A percentile compares a stretch with the other conserved stretches of the same genome.
Conservation (phyloP, 352 stramenopile species). For the Phytophthora sp. region DNA sequence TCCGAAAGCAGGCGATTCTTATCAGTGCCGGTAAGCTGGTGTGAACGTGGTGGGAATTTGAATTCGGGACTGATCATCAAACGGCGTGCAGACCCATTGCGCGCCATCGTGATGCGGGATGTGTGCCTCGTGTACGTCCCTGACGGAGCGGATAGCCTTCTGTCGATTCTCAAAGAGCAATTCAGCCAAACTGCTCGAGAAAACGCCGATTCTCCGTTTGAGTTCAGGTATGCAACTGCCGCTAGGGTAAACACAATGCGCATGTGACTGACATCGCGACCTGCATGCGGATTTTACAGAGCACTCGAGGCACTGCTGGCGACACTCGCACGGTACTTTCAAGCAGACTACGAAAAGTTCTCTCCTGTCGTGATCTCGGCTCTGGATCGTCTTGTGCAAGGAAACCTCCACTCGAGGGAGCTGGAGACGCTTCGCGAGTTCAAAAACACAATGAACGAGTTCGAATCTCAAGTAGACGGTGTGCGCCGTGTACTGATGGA, state of each 20-base stretch:
- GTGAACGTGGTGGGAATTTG: too few relatives aligned
- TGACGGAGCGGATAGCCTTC: constrained; percentile 59
- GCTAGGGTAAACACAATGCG: too few relatives aligned
- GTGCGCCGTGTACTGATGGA: constrained; percentile 70
- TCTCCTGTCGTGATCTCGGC: constrained; percentile 48
- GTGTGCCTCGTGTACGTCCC: constrained; percentile 65
- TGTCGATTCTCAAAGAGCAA: constrained; percentile 70
- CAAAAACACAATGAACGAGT: constrained; percentile 78
- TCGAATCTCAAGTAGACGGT: constrained; percentile 69
- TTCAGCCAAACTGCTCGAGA: constrained; percentile 59
- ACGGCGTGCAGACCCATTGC: constrained; percentile 54
- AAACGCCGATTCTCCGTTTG: constrained; percentile 62
- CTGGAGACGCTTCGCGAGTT: constrained; percentile 68
- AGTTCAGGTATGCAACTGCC: constrained; percentile 60
- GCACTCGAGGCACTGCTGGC: constrained; percentile 64
- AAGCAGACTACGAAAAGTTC: constrained; percentile 56
- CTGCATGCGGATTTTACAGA: constrained; percentile 26
- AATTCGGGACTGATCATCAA: constrained; percentile 8
- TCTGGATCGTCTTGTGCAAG: constrained; percentile 58
- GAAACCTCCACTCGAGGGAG: constrained; percentile 50
- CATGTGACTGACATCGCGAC: too few relatives aligned
- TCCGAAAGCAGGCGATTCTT: constrained; percentile 81
- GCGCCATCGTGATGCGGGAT: constrained; percentile 78
- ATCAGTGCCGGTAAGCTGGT: constrained; percentile 61
- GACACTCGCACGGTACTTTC: constrained; percentile 63